A percentile compares a stretch with the other conserved stretches of the same genome.
Evolutionary conservation across 345 rosid genomes (phyloP).

Genomic region (Adansonia digitata): DNA sequence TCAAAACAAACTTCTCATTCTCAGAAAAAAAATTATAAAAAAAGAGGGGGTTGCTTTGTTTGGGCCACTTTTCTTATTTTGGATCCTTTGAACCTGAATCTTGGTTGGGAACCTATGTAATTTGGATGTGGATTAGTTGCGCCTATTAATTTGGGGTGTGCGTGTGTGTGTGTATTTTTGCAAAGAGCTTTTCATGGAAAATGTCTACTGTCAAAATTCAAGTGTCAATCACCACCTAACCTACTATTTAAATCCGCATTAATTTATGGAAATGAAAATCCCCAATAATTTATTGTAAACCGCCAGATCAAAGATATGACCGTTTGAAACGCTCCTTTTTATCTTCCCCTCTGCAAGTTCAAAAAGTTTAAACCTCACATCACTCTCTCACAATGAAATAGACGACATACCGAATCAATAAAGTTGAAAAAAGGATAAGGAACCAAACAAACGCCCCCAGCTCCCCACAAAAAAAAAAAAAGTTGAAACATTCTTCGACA

Average conservation of each 20-base stretch:
- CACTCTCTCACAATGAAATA: not conserved
- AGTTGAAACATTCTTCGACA: not conserved
- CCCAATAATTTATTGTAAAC: constrained; percentile 21
- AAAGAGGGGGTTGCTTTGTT: not conserved
- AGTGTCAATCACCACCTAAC: not conserved
- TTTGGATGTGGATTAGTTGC: not conserved
- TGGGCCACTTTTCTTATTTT: not conserved
- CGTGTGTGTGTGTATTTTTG: not conserved
- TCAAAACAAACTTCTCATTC: too few species aligned
- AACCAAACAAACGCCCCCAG: not conserved
- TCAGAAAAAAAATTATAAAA: too few species aligned
- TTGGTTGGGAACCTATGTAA: too few species aligned
- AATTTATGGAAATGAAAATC: too few species aligned
- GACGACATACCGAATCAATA: not conserved
- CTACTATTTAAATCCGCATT: constrained; percentile 19
- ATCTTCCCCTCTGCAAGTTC: constrained; percentile 9
- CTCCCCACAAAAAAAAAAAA: too few species aligned
- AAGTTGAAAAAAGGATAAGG: not conserved
- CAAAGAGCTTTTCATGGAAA: constrained; percentile 24
- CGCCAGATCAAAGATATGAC: constrained; percentile 42
- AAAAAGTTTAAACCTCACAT: not conserved
- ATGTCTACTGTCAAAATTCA: too few species aligned
- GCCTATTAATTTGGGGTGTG: not conserved
- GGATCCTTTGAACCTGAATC: not conserved
- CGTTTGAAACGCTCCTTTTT: constrained; percentile 42